These are phyloP conservation scores for Stellera chamaejasme DNA, from an alignment of 345 rosid genomes.

Conservation along the genomic window DNA sequence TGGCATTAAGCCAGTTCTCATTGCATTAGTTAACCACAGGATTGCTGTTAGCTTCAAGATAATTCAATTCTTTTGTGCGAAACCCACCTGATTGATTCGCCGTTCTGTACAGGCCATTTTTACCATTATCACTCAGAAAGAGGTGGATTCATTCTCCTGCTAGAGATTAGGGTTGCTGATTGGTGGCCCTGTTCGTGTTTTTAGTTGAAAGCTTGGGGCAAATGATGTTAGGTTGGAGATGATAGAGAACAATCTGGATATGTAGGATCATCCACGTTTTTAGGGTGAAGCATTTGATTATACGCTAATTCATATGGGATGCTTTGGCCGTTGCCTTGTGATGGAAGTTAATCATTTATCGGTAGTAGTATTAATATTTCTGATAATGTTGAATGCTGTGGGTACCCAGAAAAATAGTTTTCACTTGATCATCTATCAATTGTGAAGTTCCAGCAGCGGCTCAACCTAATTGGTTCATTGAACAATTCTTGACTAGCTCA, in stretches of 20 bases:
- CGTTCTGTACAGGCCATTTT: constrained; percentile 31
- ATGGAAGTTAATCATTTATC: constrained; percentile 4
- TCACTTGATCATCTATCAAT: too few species aligned
- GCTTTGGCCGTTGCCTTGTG: constrained; percentile 19
- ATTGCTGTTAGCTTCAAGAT: constrained; percentile 20
- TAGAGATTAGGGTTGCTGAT: constrained; percentile 22
- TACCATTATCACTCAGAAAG: constrained; percentile 11
- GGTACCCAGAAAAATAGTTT: too few species aligned
- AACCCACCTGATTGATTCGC: constrained; percentile 24
- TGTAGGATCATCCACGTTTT: constrained; percentile 9
- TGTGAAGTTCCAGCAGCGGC: too few species aligned
- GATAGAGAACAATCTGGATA: constrained; percentile 5
- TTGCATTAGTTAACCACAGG: constrained; percentile 16
- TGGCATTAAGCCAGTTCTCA: constrained; percentile 34
- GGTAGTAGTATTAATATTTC: too few species aligned
- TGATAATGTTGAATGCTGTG: too few species aligned
- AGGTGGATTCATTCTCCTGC: constrained; percentile 29
- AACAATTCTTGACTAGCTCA: too few species aligned
- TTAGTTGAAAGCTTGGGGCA: constrained; percentile 5
- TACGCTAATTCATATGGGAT: constrained; percentile 7
- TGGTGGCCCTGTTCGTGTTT: constrained; percentile 12
- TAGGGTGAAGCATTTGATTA: constrained; percentile 10
- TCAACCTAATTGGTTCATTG: too few species aligned
- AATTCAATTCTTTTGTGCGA: constrained; percentile 19
- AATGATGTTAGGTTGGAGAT: constrained; percentile 4